Conservation (phyloP, 176 grass and related monocot species). For the Cocos nucifera region DNA sequence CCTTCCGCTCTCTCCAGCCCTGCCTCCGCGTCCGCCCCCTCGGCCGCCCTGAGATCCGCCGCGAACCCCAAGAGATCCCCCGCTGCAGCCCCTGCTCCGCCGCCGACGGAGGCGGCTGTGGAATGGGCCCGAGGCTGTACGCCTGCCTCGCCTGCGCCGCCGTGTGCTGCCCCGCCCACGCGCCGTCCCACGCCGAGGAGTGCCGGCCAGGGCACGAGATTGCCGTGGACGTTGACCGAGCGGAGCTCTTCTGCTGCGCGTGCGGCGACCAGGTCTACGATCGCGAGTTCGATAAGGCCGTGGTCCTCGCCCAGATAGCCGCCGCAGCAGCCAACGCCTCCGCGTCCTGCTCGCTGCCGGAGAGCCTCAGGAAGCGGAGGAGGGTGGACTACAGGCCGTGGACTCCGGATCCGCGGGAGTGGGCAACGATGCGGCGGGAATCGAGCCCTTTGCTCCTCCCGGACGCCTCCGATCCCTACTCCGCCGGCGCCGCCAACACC, state of each 20-base stretch:
- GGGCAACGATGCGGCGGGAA: slow-evolving; percentile 8
- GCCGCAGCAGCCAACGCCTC: slow-evolving; percentile 19
- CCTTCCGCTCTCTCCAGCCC: slow-evolving; percentile 74
- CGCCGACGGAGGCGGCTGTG: slow-evolving; percentile 7
- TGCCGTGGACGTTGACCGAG: slow-evolving; percentile 80
- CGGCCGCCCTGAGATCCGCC: slow-evolving; percentile 59
- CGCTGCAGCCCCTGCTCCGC: slow-evolving; percentile 46
- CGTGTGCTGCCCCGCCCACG: slow-evolving; percentile 65
- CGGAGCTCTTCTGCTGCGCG: slow-evolving; percentile 78
- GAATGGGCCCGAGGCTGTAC: slow-evolving; percentile 26
- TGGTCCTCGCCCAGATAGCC: slow-evolving; percentile 57
- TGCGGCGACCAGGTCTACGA: slow-evolving; percentile 94
- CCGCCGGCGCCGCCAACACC: slow-evolving; percentile 29
- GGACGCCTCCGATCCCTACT: slow-evolving; percentile 6
- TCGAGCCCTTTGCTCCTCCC: slow-evolving; percentile 5
- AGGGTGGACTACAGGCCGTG: slow-evolving; percentile 67
- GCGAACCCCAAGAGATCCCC: slow-evolving; percentile 53
- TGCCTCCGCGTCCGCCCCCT: slow-evolving; percentile 65
- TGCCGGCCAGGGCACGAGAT: slow-evolving; percentile 64
- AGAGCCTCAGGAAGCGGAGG: slow-evolving; percentile 40
- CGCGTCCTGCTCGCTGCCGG: neutral
- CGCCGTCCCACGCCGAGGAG: slow-evolving; percentile 33
- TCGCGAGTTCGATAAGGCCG: slow-evolving; percentile 71
- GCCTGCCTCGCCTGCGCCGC: slow-evolving; percentile 69
- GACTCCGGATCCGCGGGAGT: slow-evolving; percentile 54